These are phyloP conservation scores for Penicillium crystallinum DNA, from an alignment of 495 filamentous ascomycete species.

Conservation along the genomic window DNA sequence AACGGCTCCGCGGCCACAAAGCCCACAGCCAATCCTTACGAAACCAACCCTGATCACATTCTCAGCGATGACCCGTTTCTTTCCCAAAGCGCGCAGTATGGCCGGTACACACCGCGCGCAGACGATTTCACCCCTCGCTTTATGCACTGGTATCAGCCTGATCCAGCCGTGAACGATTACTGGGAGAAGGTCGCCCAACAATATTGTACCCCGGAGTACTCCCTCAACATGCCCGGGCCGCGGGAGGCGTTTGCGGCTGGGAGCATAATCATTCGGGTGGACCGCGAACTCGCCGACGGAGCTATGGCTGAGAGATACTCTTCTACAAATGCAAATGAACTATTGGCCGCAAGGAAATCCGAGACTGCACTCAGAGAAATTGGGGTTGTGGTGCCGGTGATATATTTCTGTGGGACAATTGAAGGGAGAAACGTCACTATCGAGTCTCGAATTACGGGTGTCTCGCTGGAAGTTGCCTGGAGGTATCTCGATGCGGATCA, in stretches of 20 bases:
- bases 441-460: slow-evolving; percentile 40
- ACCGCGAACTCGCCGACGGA: slow-evolving; percentile 23
- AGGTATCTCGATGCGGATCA: slow-evolving; percentile 32
- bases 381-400: slow-evolving; percentile 33
- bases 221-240: slow-evolving; percentile 28
- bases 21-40: slow-evolving; percentile 28
- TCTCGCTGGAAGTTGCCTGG: slow-evolving; percentile 42
- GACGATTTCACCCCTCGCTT: slow-evolving; percentile 38
- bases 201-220: slow-evolving; percentile 31
- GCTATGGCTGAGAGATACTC: slow-evolving; percentile 33
- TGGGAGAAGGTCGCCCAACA: slow-evolving; percentile 33
- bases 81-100: slow-evolving; percentile 34
- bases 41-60: slow-evolving; percentile 30
- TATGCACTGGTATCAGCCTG: slow-evolving; percentile 31
- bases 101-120: slow-evolving; percentile 36
- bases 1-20: slow-evolving; percentile 23
- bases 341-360: slow-evolving; percentile 35
- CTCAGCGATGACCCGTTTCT: slow-evolving; percentile 36
- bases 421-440: slow-evolving; percentile 39
- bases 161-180: slow-evolving; percentile 26
- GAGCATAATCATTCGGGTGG: slow-evolving; percentile 38
- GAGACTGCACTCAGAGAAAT: slow-evolving; percentile 31
- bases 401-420: slow-evolving; percentile 37
- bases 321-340: slow-evolving; percentile 55
- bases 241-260: slow-evolving; percentile 37